Conservation (phyloP, 139 green algal species). For the Edaphochlamys debaryana region DNA sequence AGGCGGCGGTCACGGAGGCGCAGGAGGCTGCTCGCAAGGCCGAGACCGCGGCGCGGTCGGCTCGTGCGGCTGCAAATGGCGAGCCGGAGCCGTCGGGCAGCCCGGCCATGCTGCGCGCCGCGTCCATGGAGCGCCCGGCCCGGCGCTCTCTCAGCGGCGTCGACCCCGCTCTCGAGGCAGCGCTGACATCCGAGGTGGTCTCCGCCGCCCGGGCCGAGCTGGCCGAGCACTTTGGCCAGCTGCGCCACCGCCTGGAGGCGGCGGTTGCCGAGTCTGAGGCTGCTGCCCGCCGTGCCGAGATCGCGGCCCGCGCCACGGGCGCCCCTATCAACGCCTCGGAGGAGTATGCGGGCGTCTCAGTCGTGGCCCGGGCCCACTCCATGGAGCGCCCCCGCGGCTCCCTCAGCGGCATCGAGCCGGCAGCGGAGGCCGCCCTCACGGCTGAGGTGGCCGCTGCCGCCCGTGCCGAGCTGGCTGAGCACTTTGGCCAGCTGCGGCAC, state of each 20-base stretch:
- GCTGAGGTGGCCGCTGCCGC: conserved; percentile 7
- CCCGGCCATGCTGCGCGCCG: too few species aligned
- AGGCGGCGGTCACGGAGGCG: neutral
- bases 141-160: too few species aligned
- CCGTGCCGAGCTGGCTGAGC: conserved; percentile 3
- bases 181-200: neutral
- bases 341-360: neutral
- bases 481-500: conserved; percentile 16
- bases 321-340: too few species aligned
- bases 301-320: too few species aligned
- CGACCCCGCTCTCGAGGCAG: neutral
- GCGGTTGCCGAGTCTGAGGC: neutral
- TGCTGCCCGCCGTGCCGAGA: neutral
- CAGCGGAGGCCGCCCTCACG: neutral
- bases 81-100: neutral
- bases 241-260: neutral
- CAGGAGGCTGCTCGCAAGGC: neutral
- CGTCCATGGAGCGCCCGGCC: too few species aligned
- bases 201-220: neutral
- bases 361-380: too few species aligned
- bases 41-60: neutral
- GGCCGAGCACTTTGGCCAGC: neutral
- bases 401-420: neutral
- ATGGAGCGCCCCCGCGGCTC: too few species aligned
- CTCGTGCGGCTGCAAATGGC: neutral